Conservation (phyloP, 1,284 basidiomycete genomes). For the Inonotus hispidus region DNA sequence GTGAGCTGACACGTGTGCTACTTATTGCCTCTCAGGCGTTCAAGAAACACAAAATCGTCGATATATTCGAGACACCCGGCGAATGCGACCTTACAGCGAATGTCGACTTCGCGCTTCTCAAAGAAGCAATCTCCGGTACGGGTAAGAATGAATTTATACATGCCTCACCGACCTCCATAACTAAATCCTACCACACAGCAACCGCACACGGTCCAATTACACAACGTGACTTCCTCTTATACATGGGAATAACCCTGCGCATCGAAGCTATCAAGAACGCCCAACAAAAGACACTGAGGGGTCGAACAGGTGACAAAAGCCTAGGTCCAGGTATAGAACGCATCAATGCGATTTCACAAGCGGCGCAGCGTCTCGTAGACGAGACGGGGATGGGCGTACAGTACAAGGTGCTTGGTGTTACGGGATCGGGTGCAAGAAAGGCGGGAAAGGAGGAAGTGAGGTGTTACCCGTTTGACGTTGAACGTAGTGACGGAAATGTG, state of each 20-base stretch:
- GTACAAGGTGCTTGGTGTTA: conserved; percentile 59
- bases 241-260: conserved; percentile 53
- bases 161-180: not conserved
- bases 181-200: conserved; percentile 26
- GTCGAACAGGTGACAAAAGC: not conserved
- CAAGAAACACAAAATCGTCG: conserved; percentile 80
- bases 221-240: conserved; percentile 54
- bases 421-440: conserved; percentile 22
- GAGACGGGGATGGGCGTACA: conserved; percentile 60
- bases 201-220: conserved; percentile 47
- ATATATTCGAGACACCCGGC: conserved; percentile 83
- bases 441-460: conserved; percentile 20
- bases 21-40: conserved; percentile 60
- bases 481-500: not conserved
- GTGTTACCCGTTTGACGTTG: conserved; percentile 30
- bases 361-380: conserved; percentile 54
- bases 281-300: conserved; percentile 27
- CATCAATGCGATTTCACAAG: conserved; percentile 38
- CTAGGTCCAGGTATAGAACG: conserved; percentile 31
- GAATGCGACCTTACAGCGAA: conserved; percentile 91
- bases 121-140: conserved; percentile 64
- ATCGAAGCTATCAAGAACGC: conserved; percentile 42
- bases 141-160: conserved; percentile 38
- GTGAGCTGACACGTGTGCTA: not conserved
- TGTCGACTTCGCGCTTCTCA: conserved; percentile 90